Conservation (phyloP, 164 flowering plant species). For the Macadamia tetraphylla region DNA sequence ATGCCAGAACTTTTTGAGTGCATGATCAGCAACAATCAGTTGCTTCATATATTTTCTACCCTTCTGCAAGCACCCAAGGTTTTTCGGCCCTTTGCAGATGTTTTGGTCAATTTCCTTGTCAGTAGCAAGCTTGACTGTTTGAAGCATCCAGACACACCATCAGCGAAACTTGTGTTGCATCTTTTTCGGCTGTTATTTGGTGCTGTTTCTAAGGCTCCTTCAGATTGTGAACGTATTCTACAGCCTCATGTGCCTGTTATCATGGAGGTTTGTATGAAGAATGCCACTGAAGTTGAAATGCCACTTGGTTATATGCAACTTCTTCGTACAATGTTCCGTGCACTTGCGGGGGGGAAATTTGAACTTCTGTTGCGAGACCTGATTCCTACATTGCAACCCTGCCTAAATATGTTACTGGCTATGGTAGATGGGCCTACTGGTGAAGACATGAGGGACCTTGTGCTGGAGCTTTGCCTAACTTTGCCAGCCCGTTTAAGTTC, state of each 20-base stretch:
- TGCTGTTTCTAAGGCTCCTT: slow-evolving; percentile 82
- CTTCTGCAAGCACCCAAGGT: slow-evolving; percentile 82
- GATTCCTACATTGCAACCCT: slow-evolving; percentile 72
- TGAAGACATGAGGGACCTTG: slow-evolving; percentile 89
- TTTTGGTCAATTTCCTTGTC: slow-evolving; percentile 88
- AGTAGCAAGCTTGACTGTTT: slow-evolving; percentile 88
- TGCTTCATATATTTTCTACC: slow-evolving; percentile 79
- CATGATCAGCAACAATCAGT: slow-evolving; percentile 85
- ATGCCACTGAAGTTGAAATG: slow-evolving; percentile 81
- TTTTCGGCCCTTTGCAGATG: slow-evolving; percentile 89
- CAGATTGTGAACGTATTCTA: slow-evolving; percentile 91
- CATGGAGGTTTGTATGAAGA: slow-evolving; percentile 92
- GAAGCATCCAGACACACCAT: slow-evolving; percentile 83
- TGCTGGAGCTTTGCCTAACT: slow-evolving; percentile 86
- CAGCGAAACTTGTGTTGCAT: slow-evolving; percentile 86
- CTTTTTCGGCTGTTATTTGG: slow-evolving; percentile 82
- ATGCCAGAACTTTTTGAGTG: slow-evolving; percentile 96
- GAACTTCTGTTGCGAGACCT: slow-evolving; percentile 80
- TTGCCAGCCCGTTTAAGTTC: slow-evolving; percentile 96
- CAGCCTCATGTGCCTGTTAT: slow-evolving; percentile 93
- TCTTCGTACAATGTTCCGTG: slow-evolving; percentile 88
- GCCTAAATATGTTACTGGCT: slow-evolving; percentile 82
- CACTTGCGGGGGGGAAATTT: slow-evolving; percentile 89
- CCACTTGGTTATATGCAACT: slow-evolving; percentile 95
- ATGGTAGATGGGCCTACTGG: slow-evolving; percentile 98